phyloP scores from a whole-genome alignment of 2,329 filamentous ascomycete species.

The Cladophialophora immunda region DNA sequence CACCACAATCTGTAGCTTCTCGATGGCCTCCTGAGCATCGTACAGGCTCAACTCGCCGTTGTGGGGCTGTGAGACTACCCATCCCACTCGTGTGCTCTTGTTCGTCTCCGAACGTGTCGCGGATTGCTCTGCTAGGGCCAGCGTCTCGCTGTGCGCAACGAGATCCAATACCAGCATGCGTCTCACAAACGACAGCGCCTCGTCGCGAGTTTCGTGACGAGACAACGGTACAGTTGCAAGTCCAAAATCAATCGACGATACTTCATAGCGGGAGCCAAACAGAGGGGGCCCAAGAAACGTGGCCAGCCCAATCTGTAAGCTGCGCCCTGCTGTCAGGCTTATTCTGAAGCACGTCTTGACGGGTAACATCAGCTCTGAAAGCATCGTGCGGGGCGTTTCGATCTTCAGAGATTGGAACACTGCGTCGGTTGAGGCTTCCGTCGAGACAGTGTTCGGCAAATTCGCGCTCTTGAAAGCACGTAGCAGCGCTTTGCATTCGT shows the following conservation, averaged over 20 bases:
- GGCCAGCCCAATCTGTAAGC: slow-evolving; percentile 30
- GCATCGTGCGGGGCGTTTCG: slow-evolving; percentile 18
- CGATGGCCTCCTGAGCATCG: slow-evolving; percentile 23
- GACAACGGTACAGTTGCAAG: slow-evolving; percentile 23
- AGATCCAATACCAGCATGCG: slow-evolving; percentile 28
- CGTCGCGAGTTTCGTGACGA: slow-evolving; percentile 30
- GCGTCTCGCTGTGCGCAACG: slow-evolving; percentile 21
- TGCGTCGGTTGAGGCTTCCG: slow-evolving; percentile 18
- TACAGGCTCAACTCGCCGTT: slow-evolving; percentile 31
- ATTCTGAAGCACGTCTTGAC: slow-evolving; percentile 33
- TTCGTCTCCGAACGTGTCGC: background rate
- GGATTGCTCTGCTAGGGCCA: slow-evolving; percentile 13
- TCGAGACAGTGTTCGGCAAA: slow-evolving; percentile 22
- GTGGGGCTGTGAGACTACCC: slow-evolving; percentile 30
- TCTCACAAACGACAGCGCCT: slow-evolving; percentile 19
- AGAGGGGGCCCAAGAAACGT: slow-evolving; percentile 37
- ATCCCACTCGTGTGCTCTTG: slow-evolving; percentile 6
- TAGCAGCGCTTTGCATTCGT: slow-evolving; percentile 46
- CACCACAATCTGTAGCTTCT: slow-evolving; percentile 29
- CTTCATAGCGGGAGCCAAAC: slow-evolving; percentile 37
- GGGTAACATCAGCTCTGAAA: slow-evolving; percentile 28
- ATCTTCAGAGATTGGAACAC: slow-evolving; percentile 22
- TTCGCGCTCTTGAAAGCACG: slow-evolving; percentile 30
- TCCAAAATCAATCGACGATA: slow-evolving; percentile 33
- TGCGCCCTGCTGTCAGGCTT: slow-evolving; percentile 26